Conservation (phyloP, 2,329 filamentous ascomycete genomes). For the Nakataea oryzae region DNA sequence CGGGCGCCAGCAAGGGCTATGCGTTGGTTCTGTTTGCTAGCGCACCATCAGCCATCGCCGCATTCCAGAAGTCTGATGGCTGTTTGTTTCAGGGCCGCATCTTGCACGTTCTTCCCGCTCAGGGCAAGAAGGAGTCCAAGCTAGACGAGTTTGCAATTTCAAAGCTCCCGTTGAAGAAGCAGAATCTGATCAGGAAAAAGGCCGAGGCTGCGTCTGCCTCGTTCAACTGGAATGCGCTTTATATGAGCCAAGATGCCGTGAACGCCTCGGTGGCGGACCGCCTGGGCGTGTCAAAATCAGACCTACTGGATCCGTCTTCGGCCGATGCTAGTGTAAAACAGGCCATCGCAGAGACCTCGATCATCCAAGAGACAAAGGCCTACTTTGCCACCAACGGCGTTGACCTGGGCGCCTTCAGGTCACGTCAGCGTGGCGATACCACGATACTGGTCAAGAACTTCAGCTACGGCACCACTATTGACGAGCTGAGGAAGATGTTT, state of each 20-base stretch:
- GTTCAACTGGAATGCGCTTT: constrained; percentile 99
- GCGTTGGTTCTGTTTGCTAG: constrained; percentile 74
- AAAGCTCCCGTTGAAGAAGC: constrained; percentile 88
- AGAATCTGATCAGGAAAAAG: constrained; percentile 81
- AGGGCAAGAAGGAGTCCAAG: constrained; percentile 69
- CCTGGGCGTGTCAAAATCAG: constrained; percentile 81
- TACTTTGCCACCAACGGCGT: constrained; percentile 85
- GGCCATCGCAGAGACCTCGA: constrained; percentile 80
- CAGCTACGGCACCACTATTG: constrained; percentile 66
- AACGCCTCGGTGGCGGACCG: constrained; percentile 81
- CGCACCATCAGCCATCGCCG: constrained; percentile 62
- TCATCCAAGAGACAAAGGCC: constrained; percentile 91
- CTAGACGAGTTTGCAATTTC: constrained; percentile 84
- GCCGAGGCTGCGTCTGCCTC: constrained; percentile 64
- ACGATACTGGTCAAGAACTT: constrained; percentile 94
- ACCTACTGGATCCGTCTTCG: constrained; percentile 89
- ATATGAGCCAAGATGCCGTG: constrained; percentile 94
- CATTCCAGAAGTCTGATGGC: constrained; percentile 71
- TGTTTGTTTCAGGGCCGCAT: constrained; percentile 87
- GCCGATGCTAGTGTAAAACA: constrained; percentile 92
- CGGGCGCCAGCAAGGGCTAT: constrained; percentile 76
- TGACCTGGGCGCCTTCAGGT: constrained; percentile 85
- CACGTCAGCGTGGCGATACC: constrained; percentile 71
- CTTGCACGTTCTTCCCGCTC: constrained; percentile 78
- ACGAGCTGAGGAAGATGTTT: constrained; percentile 72